Conservation (phyloP, 352 stramenopile genomes). For the Globisporangium uncinulatum region DNA sequence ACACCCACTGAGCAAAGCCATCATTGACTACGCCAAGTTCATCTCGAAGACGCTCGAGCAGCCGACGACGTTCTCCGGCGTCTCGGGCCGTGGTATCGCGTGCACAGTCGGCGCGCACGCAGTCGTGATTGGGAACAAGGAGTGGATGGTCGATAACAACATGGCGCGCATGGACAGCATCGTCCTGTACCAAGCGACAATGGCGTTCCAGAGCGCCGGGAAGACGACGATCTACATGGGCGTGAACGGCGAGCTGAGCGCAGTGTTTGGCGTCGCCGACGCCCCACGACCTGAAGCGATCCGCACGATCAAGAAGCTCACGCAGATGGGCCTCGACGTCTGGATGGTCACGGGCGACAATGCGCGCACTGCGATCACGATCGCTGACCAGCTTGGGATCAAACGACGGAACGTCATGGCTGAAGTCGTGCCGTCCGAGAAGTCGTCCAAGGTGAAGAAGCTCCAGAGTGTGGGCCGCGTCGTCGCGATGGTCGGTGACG, state of each 20-base stretch:
- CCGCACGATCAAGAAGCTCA: conserved; percentile 87
- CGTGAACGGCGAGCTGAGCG: conserved; percentile 71
- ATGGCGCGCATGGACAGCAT: conserved; percentile 69
- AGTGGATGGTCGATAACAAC: conserved; percentile 83
- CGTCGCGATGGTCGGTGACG: conserved; percentile 97
- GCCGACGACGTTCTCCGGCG: conserved; percentile 67
- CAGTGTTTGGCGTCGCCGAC: conserved; percentile 83
- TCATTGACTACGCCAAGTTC: conserved; percentile 90
- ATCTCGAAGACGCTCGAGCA: conserved; percentile 71
- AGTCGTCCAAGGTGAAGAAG: conserved; percentile 90
- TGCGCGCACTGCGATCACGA: conserved; percentile 87
- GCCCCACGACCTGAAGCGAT: conserved; percentile 89
- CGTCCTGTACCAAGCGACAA: conserved; percentile 61
- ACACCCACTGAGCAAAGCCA: conserved; percentile 92
- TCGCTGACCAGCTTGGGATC: conserved; percentile 93
- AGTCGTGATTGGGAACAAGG: conserved; percentile 91
- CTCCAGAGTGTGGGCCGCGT: conserved; percentile 85
- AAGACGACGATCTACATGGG: conserved; percentile 95
- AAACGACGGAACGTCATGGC: conserved; percentile 90
- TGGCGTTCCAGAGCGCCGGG: conserved; percentile 84
- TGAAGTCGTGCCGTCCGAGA: conserved; percentile 95
- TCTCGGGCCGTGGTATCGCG: conserved; percentile 87
- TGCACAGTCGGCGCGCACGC: conserved; percentile 62
- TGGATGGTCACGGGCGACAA: conserved; percentile 99
- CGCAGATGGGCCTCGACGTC: conserved; percentile 90